Evolutionary conservation across 352 stramenopile species (phyloP).

Genomic region (Halophytophthora batemanensis): DNA sequence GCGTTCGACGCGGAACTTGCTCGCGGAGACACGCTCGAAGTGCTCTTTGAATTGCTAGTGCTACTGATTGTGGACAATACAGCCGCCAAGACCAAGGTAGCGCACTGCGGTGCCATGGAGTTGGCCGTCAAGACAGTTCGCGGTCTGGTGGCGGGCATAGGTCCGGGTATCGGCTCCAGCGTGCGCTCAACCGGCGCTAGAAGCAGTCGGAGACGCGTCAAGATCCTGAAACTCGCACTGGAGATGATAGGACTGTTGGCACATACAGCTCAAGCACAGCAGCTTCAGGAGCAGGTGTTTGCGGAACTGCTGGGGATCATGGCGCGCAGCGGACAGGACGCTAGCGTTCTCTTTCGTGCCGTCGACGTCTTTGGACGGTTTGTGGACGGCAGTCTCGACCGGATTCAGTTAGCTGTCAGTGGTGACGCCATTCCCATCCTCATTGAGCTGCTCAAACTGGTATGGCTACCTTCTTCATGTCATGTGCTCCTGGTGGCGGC

Average conservation of each 20-base stretch:
- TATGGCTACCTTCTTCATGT: conserved; percentile 4
- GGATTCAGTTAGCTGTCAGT: conserved; percentile 30
- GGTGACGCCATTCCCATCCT: conserved; percentile 29
- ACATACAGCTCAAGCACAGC: conserved; percentile 11
- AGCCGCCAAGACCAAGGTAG: conserved; percentile 8
- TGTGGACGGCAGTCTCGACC: conserved; percentile 26
- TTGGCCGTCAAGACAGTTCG: conserved; percentile 23
- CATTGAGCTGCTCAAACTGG: conserved; percentile 30
- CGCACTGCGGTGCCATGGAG: conserved; percentile 24
- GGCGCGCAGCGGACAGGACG: conserved; percentile 27
- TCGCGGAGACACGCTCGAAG: conserved; percentile 18
- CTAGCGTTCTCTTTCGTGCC: conserved; percentile 30
- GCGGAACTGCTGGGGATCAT: conserved; percentile 30
- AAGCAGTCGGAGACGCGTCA: conserved; percentile 30
- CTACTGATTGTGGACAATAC: conserved; percentile 29
- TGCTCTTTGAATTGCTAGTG: conserved; percentile 44
- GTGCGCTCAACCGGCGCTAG: conserved; percentile 9
- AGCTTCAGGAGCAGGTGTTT: conserved; percentile 14
- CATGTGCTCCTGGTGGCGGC: background rate
- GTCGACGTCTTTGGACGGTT: conserved; percentile 36
- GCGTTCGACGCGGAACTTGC: conserved; percentile 10
- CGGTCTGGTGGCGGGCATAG: conserved; percentile 6
- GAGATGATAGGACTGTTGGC: conserved; percentile 36
- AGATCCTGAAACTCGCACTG: conserved; percentile 38
- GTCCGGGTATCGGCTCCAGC: too few relatives aligned